phyloP scores from a whole-genome alignment of 2,329 filamentous ascomycete genomes.

The Diaporthe sp. region DNA sequence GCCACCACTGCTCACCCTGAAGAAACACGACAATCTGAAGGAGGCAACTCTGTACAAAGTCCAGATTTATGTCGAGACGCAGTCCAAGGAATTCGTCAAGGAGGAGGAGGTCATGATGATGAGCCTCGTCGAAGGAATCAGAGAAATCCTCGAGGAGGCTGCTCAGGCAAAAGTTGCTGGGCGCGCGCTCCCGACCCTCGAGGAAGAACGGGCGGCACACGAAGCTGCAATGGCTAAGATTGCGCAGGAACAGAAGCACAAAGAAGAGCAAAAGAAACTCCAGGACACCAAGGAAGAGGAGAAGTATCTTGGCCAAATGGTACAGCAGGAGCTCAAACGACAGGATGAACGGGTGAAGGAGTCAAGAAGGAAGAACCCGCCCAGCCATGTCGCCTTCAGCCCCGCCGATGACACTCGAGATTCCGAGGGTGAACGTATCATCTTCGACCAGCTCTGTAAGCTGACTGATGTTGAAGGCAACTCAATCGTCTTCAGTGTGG shows the following conservation, averaged over 20 bases:
- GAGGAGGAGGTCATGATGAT: constrained; percentile 73
- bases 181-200: constrained; percentile 84
- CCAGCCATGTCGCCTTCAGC: constrained; percentile 34
- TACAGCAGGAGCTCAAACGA: constrained; percentile 79
- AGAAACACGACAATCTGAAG: constrained; percentile 74
- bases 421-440: constrained; percentile 55
- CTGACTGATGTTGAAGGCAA: constrained; percentile 75
- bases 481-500: constrained; percentile 75
- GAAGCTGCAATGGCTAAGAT: constrained; percentile 78
- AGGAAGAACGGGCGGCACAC: constrained; percentile 88
- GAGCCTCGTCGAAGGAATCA: constrained; percentile 76
- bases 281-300: constrained; percentile 77
- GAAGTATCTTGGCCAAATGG: constrained; percentile 76
- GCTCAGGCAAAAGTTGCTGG: constrained; percentile 82
- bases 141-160: constrained; percentile 88
- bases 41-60: constrained; percentile 80
- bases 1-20: constrained; percentile 78
- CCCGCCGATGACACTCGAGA: constrained; percentile 48
- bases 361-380: constrained; percentile 71
- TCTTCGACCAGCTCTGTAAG: constrained; percentile 77
- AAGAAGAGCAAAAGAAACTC: constrained; percentile 65
- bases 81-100: constrained; percentile 66
- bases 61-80: constrained; percentile 71
- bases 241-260: constrained; percentile 68
- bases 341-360: constrained; percentile 76